These are phyloP conservation scores for Globisporangium polare DNA, from an alignment of 352 stramenopile species.

Conservation along the genomic window DNA sequence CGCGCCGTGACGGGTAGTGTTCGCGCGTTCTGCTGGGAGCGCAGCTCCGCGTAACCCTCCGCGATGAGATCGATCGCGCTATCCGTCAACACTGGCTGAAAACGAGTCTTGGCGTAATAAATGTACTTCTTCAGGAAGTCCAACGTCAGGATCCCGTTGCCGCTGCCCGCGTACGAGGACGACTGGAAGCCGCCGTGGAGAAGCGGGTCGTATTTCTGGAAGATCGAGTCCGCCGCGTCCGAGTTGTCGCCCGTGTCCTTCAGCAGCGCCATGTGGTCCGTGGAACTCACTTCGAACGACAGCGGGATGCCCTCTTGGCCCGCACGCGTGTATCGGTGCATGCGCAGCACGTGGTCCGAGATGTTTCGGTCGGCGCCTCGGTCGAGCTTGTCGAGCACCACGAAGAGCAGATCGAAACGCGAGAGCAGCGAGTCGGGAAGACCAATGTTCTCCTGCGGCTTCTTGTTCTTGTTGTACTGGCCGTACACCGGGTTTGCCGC, in stretches of 20 bases:
- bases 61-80: constrained; percentile 93
- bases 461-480: constrained; percentile 98
- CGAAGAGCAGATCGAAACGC: constrained; percentile 99
- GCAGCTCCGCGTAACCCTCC: constrained; percentile 96
- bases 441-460: constrained; percentile 98
- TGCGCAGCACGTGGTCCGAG: constrained; percentile 96
- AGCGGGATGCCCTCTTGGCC: constrained; percentile 88
- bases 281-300: constrained; percentile 81
- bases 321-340: constrained; percentile 92
- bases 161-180: constrained; percentile 39
- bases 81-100: constrained; percentile 83
- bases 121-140: constrained; percentile 99
- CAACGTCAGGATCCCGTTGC: constrained; percentile 87
- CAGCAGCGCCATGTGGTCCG: constrained; percentile 69
- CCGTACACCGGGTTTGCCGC: constrained; percentile 99
- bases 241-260: constrained; percentile 63
- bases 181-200: constrained; percentile 75
- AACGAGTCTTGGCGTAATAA: constrained; percentile 97
- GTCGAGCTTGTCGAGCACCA: constrained; percentile 98
- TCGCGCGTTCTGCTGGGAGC: constrained; percentile 91
- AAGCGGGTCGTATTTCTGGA: constrained; percentile 89
- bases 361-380: constrained; percentile 93
- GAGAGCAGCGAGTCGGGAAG: constrained; percentile 99
- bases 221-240: constrained; percentile 80
- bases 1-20: constrained; percentile 97